Conservation (phyloP, 805 yeast species). For the Phaffomyces thermotolerans region DNA sequence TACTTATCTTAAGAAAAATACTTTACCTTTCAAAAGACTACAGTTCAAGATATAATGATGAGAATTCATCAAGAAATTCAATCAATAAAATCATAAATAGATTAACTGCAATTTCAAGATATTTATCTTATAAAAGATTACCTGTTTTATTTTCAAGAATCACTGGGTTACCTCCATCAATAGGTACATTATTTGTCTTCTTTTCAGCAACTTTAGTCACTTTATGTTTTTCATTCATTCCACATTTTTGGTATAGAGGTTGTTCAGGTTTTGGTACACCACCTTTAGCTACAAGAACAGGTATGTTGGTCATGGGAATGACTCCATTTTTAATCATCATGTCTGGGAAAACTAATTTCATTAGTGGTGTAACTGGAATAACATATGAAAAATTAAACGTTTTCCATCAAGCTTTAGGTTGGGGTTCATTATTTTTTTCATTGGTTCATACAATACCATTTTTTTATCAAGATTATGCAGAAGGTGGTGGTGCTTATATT, state of each 20-base stretch:
- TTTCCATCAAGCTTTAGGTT: constrained; percentile 37
- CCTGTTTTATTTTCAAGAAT: constrained; percentile 27
- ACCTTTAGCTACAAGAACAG: constrained; percentile 49
- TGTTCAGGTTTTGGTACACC: constrained; percentile 53
- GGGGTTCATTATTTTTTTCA: constrained; percentile 37
- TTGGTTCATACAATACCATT: constrained; percentile 48
- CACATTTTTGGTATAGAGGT: constrained; percentile 44
- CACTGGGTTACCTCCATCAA: constrained; percentile 32
- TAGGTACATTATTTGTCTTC: constrained; percentile 30
- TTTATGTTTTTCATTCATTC: constrained; percentile 30
- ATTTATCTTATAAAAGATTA: constrained; percentile 26
- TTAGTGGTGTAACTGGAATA: constrained; percentile 43
- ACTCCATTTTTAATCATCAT: constrained; percentile 43
- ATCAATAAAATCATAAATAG: constrained; percentile 9
- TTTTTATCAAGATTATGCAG: constrained; percentile 34
- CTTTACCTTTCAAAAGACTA: background rate
- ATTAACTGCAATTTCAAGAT: constrained; percentile 25
- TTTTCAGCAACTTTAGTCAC: constrained; percentile 28
- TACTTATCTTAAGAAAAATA: background rate
- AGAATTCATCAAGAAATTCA: background rate
- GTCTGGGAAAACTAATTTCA: constrained; percentile 46
- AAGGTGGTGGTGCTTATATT: constrained; percentile 38
- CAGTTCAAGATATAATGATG: background rate
- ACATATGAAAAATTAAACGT: constrained; percentile 49
- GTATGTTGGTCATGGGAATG: constrained; percentile 41